phyloP scores from a whole-genome alignment of 2,329 filamentous ascomycete species.

The Zymoseptoria brevis region DNA sequence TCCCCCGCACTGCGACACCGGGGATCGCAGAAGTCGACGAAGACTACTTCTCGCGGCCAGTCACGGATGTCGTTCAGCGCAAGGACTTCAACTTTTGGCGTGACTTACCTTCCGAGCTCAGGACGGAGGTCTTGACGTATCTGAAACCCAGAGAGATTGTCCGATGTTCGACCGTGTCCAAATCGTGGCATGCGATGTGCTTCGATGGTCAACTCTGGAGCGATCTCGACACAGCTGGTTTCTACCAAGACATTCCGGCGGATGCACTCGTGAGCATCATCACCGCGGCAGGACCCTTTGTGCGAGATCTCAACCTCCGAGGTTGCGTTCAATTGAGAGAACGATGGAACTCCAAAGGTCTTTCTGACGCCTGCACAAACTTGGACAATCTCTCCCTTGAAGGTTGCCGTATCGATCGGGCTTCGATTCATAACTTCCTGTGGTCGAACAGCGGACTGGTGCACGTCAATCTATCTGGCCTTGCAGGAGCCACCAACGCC shows the following conservation, averaged over 20 bases:
- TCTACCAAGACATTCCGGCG: conserved; percentile 79
- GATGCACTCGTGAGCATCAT: conserved; percentile 80
- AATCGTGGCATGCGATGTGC: conserved; percentile 70
- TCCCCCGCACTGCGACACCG: conserved; percentile 23
- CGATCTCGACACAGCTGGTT: conserved; percentile 65
- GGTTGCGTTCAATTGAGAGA: conserved; percentile 86
- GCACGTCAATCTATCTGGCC: conserved; percentile 79
- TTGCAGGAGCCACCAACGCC: conserved; percentile 70
- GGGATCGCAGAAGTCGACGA: conserved; percentile 31
- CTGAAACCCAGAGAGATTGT: conserved; percentile 75
- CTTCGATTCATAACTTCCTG: conserved; percentile 68
- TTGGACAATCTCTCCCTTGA: conserved; percentile 81
- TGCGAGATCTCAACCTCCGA: conserved; percentile 80
- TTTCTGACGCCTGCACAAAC: conserved; percentile 79
- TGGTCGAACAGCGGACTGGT: conserved; percentile 69
- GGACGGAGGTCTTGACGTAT: conserved; percentile 67
- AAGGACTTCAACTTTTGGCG: conserved; percentile 63
- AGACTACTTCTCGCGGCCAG: conserved; percentile 40
- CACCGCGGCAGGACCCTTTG: conserved; percentile 74
- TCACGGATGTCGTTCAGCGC: conserved; percentile 27
- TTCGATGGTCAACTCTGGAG: conserved; percentile 95
- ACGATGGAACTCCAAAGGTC: conserved; percentile 65
- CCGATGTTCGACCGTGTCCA: conserved; percentile 67
- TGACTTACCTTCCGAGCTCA: conserved; percentile 73
- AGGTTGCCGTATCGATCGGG: conserved; percentile 77